Evolutionary conservation across 768 basidiomycete species (phyloP).

Genomic region (Serendipita vermifera): DNA sequence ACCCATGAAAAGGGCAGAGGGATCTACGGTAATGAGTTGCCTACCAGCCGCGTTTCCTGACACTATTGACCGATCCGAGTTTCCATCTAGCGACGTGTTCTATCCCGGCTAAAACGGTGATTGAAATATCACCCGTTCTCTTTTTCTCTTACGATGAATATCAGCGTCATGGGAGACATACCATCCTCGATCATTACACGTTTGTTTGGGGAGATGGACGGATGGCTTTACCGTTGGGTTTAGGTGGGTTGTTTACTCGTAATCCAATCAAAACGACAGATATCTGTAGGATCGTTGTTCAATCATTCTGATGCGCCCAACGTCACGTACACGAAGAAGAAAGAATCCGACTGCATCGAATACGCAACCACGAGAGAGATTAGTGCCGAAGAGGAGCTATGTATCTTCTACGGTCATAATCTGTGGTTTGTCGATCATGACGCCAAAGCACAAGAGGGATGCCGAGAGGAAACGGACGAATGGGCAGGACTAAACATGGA

Average conservation of each 20-base stretch:
- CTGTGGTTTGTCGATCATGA: conserved; percentile 40
- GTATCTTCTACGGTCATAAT: conserved; percentile 61
- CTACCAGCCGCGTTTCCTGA: too few relatives aligned
- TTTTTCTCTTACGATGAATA: conserved; percentile 63
- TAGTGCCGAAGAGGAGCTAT: conserved; percentile 54
- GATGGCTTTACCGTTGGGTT: conserved; percentile 66
- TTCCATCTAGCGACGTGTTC: too few relatives aligned
- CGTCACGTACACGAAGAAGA: conserved; percentile 49
- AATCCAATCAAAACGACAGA: background rate
- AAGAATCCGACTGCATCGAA: conserved; percentile 41
- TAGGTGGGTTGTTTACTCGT: conserved; percentile 37
- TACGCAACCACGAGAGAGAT: conserved; percentile 47
- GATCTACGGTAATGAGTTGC: background rate
- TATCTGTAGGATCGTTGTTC: conserved; percentile 55
- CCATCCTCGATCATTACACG: conserved; percentile 59
- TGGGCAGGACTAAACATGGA: background rate
- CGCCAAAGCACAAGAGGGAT: too few relatives aligned
- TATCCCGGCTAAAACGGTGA: too few relatives aligned
- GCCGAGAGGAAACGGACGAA: background rate
- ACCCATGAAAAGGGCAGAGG: background rate
- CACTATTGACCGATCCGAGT: too few relatives aligned
- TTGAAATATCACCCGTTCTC: conserved; percentile 82
- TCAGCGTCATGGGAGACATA: conserved; percentile 44
- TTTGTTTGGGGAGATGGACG: conserved; percentile 62
- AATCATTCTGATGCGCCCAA: conserved; percentile 65